A percentile compares a stretch with the other conserved stretches of the same genome.
Conservation (phyloP, 257 asterid species). For the Solanum chmielewskii region DNA sequence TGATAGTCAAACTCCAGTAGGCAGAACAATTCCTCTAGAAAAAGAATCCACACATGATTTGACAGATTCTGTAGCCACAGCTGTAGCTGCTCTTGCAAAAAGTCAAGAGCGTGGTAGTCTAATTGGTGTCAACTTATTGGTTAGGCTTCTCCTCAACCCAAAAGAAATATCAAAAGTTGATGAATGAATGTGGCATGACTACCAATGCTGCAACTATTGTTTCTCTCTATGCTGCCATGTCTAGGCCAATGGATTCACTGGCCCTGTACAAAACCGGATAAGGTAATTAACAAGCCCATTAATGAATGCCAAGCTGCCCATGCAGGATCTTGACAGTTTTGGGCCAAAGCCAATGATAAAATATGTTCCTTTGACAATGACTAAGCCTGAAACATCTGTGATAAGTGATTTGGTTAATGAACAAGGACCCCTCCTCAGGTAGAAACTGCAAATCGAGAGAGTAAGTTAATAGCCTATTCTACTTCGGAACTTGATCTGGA, state of each 20-base stretch:
- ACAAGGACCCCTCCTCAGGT: conserved; percentile 7
- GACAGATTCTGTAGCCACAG: conserved; percentile 19
- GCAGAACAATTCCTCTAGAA: no score
- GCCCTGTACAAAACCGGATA: background rate
- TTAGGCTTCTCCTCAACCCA: conserved; percentile 25
- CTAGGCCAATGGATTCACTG: background rate
- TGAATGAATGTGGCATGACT: background rate
- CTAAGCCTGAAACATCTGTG: background rate
- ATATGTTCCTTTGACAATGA: background rate
- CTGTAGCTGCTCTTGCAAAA: conserved; percentile 17
- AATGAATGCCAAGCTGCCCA: background rate
- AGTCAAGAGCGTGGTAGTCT: conserved; percentile 8
- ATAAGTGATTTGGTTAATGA: background rate
- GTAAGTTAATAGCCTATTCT: background rate
- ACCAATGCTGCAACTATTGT: background rate
- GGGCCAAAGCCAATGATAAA: background rate
- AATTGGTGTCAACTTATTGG: conserved; percentile 19
- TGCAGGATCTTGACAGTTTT: background rate
- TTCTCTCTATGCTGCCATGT: background rate
- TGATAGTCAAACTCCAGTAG: no score
- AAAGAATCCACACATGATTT: background rate
- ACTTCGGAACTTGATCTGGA: background rate
- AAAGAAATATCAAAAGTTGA: conserved; percentile 22
- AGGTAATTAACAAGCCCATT: background rate
- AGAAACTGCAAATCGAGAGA: background rate